These are phyloP conservation scores for Lophiostoma macrostomum DNA, from an alignment of 495 filamentous ascomycete species.

Conservation along the genomic window DNA sequence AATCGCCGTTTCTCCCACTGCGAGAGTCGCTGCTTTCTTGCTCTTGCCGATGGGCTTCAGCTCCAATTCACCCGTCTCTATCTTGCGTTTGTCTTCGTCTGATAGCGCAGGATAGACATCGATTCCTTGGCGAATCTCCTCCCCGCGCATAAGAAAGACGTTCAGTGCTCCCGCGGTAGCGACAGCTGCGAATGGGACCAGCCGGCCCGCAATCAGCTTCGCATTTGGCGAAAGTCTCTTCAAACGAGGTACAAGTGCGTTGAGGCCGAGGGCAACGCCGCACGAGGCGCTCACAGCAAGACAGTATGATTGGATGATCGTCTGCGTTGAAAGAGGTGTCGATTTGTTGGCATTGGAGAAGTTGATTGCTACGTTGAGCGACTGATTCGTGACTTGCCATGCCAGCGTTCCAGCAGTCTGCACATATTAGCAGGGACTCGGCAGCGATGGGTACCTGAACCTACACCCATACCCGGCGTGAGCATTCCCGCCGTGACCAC, in stretches of 20 bases:
- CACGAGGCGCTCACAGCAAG: slow-evolving; percentile 90
- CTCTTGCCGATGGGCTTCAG: slow-evolving; percentile 75
- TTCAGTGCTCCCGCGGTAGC: slow-evolving; percentile 86
- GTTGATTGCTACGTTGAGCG: slow-evolving; percentile 97
- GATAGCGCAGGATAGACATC: slow-evolving; percentile 83
- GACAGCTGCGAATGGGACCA: slow-evolving; percentile 94
- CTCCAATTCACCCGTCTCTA: slow-evolving; percentile 56
- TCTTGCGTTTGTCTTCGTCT: slow-evolving; percentile 52
- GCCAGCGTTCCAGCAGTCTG: slow-evolving; percentile 82
- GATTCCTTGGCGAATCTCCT: slow-evolving; percentile 89
- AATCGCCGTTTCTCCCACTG: slow-evolving; percentile 87
- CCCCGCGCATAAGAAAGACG: slow-evolving; percentile 95
- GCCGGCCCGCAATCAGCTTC: slow-evolving; percentile 67
- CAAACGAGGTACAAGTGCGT: slow-evolving; percentile 80
- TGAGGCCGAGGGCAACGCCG: slow-evolving; percentile 89
- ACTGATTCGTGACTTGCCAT: slow-evolving; percentile 97
- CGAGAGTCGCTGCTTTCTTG: slow-evolving; percentile 78
- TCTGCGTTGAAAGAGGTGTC: slow-evolving; percentile 72
- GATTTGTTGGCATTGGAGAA: slow-evolving; percentile 96
- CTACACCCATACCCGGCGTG: slow-evolving; percentile 72
- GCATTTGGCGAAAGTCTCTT: slow-evolving; percentile 70
- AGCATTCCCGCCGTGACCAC: slow-evolving; percentile 98
- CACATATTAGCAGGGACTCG: slow-evolving; percentile 1
- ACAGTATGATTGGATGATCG: slow-evolving; percentile 83
- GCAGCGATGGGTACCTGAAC: slow-evolving; percentile 10